Evolutionary conservation across 176 grass and related monocot genomes (phyloP), one percentile per base, ranked within the genome.

Genomic region (Raddia distichophylla): DNA sequence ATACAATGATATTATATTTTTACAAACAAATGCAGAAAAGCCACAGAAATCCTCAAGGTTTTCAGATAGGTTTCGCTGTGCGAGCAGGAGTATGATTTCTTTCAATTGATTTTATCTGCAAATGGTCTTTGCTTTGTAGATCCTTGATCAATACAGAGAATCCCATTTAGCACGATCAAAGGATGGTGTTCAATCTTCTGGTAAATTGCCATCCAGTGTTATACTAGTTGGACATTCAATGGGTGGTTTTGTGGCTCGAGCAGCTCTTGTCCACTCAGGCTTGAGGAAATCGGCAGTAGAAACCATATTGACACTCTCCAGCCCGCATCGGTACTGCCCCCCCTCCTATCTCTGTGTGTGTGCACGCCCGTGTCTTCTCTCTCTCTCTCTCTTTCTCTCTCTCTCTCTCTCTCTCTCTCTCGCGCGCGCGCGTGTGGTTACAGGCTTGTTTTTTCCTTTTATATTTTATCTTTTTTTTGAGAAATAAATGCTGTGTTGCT

Each of bases 241-340:
- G 96, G 96, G 96, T 82, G 96, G 96, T 83, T 99, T 99, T 88
- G 96, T 99, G 13, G 93, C 96, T 80, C 91, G 96, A 91, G 96
- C 96, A 80, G 90, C 96, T 82, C 75, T 86, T 78, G 82, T 95
- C 43, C 96, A 98, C 67, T 82, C 93, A 14, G 73, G 80, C 72
- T 85, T 98, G 20, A 87, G 90, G 70, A 95, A 91, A 84, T 87
- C 86, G 50, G 74, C 82, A 3, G 96, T 98, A 58, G 88, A 95
- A 77, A 98, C 93, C 66, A 93, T 98, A 91, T 35, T 98, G 64
- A 95, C 96, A 79, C 96, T 98, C 83, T 98, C 96, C 66, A 98
- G 90, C 68, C 96, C 96, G 55, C 95, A 98, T 76, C 96, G 86
- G 96, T 98, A 95, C 64, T 78, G 1, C 83, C 67, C 87, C 86